Evolutionary conservation across 768 basidiomycete genomes (phyloP), one percentile per base, ranked within the genome.

Genomic region (Tulasnella sp.): DNA sequence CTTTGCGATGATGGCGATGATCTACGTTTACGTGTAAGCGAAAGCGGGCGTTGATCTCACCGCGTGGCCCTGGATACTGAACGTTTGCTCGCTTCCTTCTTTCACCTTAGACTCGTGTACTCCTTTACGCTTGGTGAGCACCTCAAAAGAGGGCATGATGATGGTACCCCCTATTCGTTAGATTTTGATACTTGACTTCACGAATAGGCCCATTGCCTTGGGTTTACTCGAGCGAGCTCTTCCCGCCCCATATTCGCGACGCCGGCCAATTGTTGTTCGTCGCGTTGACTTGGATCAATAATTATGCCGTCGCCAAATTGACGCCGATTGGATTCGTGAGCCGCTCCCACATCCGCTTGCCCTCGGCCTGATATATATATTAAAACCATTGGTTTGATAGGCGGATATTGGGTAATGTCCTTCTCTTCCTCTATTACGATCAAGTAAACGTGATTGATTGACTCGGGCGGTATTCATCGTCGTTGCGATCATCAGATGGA

Each of bases 321-420:
- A 59, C 58, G 32, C 58, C 58, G 5, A 51, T 59, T 21, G 58
- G 58, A 19, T 59, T 59, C 30, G 58, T 59, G 48, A 59, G 58
- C 49, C n/a, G n/a, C n/a, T 13, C n/a, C 45, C 23, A 9, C 10
- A 9, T 47, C 15, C 15, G 34, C 34, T 24, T 4, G 7, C 2
- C 27, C 42, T 11, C 0, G 17, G 1, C 21, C n/a, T n/a, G n/a
- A 19, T 45, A 42, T 10, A 2, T 3, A 44, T 7, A 13, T 15
- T 55, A 5, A 42, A 24, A 1, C 3, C 3, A 21, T n/a, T 42
- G 15, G 38, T 54, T 19, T 24, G 9, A 7, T 30, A 59, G 58
- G 58, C 50, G 17, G 50, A 48, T 4, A 59, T 59, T 13, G 58
- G 58, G 58, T 59, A 51, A 19, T 45, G 8, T 19, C n/a, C 29